Percentiles rank a stretch among this genome's conserved stretches.
Evolutionary conservation across 768 basidiomycete genomes (phyloP).

Genomic region (Termitomyces sp.): DNA sequence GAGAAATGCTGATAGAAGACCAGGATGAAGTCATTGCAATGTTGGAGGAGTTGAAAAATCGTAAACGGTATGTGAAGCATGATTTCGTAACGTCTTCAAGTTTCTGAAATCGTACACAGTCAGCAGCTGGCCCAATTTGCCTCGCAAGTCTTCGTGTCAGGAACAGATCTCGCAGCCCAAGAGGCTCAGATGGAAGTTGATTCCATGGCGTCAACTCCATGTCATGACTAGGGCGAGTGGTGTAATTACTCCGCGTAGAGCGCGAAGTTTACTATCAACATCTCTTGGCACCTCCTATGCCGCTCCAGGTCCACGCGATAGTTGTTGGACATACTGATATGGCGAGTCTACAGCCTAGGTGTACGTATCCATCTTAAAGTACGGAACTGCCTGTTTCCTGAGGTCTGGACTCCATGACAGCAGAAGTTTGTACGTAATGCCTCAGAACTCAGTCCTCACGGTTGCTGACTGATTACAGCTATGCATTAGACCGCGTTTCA

Average conservation of each 20-base stretch:
- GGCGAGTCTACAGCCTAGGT: neutral
- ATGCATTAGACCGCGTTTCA: neutral
- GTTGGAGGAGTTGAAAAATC: constrained; percentile 56
- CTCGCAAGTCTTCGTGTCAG: constrained; percentile 30
- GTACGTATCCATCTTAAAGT: neutral
- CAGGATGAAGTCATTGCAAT: constrained; percentile 69
- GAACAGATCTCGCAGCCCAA: constrained; percentile 16
- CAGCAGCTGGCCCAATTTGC: constrained; percentile 52
- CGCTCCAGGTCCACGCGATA: neutral
- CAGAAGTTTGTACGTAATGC: neutral
- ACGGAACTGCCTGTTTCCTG: too few relatives aligned
- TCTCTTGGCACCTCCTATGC: neutral
- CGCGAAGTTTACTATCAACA: neutral
- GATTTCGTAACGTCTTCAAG: neutral
- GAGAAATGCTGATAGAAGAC: constrained; percentile 62
- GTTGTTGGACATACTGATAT: too few relatives aligned
- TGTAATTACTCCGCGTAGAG: neutral
- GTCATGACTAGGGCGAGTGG: constrained; percentile 23
- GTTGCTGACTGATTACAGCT: neutral
- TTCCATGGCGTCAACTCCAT: constrained; percentile 71
- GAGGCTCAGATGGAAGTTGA: constrained; percentile 60
- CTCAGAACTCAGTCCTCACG: neutral
- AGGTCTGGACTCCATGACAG: neutral
- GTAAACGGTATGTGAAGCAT: constrained; percentile 46
- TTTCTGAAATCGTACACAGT: constrained; percentile 24